Evolutionary conservation across 257 asterid species (phyloP).

Genomic region (Nemophila menziesii): DNA sequence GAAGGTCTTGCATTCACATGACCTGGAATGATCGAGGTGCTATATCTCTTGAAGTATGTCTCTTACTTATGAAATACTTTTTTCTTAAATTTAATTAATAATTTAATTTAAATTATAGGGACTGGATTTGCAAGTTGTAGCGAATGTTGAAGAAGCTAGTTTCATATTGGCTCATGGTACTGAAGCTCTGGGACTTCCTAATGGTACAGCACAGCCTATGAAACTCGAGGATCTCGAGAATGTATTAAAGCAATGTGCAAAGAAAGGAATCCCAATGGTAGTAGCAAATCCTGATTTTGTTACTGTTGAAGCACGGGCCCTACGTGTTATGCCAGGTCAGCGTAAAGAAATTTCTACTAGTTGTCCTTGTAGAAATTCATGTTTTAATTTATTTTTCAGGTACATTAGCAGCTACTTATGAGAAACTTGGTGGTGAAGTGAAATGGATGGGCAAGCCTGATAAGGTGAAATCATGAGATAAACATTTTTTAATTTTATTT

Average conservation of each 20-base stretch:
- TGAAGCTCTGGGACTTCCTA: conserved; percentile 83
- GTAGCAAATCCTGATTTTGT: conserved; percentile 99
- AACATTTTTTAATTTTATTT: no score
- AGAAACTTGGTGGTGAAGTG: conserved; percentile 94
- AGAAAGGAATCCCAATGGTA: conserved; percentile 75
- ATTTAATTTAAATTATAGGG: conserved; percentile 50
- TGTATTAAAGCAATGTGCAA: conserved; percentile 64
- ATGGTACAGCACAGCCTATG: conserved; percentile 61
- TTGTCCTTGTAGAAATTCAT: not conserved
- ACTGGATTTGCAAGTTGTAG: conserved; percentile 73
- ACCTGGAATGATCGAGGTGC: conserved; percentile 94
- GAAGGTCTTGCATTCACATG: conserved; percentile 82
- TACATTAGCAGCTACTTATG: conserved; percentile 69
- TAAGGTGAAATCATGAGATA: conserved; percentile 35
- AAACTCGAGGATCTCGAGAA: conserved; percentile 63
- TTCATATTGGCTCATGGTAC: conserved; percentile 92
- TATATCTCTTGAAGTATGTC: conserved; percentile 78
- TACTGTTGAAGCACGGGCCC: conserved; percentile 87
- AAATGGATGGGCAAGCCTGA: conserved; percentile 99
- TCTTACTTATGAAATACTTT: conserved; percentile 4
- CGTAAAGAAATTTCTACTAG: not conserved
- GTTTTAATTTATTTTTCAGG: conserved; percentile 30
- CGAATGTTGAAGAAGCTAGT: conserved; percentile 61
- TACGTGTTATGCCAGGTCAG: conserved; percentile 92
- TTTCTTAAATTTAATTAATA: not conserved